Conservation (phyloP, 1,139 yeast species). For the Suhomyces yuchorum region DNA sequence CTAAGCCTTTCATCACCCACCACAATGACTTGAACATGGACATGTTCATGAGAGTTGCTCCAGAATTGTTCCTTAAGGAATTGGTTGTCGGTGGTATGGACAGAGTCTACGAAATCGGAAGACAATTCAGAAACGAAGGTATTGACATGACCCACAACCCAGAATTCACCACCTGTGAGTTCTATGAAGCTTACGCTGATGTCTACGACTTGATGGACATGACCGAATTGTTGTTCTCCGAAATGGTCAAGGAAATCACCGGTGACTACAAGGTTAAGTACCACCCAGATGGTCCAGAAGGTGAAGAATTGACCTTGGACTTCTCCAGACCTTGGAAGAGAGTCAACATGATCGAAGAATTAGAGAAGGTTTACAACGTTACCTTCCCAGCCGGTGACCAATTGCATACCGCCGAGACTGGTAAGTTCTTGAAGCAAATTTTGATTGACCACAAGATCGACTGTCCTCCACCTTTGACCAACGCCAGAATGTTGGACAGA, state of each 20-base stretch:
- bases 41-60: slow-evolving; percentile 98
- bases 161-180: slow-evolving; percentile 96
- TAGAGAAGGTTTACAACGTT: slow-evolving; percentile 83
- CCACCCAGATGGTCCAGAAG: slow-evolving; percentile 91
- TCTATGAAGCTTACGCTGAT: slow-evolving; percentile 93
- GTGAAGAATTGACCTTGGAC: slow-evolving; percentile 76
- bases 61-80: slow-evolving; percentile 94
- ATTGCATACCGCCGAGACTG: slow-evolving; percentile 92
- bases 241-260: slow-evolving; percentile 94
- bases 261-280: slow-evolving; percentile 83
- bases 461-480: slow-evolving; percentile 95
- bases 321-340: slow-evolving; percentile 98
- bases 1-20: slow-evolving; percentile 95
- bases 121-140: slow-evolving; percentile 98
- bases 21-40: slow-evolving; percentile 96
- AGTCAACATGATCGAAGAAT: slow-evolving; percentile 93
- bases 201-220: slow-evolving; percentile 95
- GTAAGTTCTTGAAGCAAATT: slow-evolving; percentile 80
- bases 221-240: slow-evolving; percentile 92
- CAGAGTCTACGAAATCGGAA: slow-evolving; percentile 97
- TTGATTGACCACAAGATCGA: slow-evolving; percentile 81
- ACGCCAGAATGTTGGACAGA: slow-evolving; percentile 98
- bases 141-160: slow-evolving; percentile 98
- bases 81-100: slow-evolving; percentile 98
- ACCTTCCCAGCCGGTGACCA: slow-evolving; percentile 95